These are phyloP conservation scores for Williopsis jadinii DNA, from an alignment of 1,139 yeast genomes.

Conservation along the genomic window DNA sequence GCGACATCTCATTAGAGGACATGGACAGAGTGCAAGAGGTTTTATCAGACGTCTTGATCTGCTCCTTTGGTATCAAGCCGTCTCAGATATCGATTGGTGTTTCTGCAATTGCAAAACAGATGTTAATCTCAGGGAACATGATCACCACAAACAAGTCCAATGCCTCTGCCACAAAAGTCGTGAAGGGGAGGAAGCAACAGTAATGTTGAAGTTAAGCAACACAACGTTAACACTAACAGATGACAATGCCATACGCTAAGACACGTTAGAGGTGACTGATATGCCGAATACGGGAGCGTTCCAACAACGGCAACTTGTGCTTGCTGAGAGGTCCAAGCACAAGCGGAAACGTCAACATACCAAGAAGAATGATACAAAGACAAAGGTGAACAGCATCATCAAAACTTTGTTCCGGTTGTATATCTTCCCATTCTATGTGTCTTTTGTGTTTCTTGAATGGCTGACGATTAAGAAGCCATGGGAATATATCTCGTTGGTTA, in stretches of 20 bases:
- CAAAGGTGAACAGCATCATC: neutral
- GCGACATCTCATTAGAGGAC: neutral
- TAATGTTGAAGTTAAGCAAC: no score
- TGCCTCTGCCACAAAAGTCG: no score
- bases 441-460: constrained; percentile 1
- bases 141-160: no score
- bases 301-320: constrained; percentile 5
- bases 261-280: neutral
- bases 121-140: no score
- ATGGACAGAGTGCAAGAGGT: constrained; percentile 4
- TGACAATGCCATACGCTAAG: no score
- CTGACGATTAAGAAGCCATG: constrained; percentile 3
- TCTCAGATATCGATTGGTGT: no score
- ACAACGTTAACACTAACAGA: no score
- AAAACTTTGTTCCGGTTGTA: constrained; percentile 1
- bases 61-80: constrained; percentile 9
- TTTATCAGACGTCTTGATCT: constrained; percentile 4
- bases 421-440: constrained; percentile 1
- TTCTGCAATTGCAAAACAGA: no score
- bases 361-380: neutral
- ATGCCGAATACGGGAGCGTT: neutral
- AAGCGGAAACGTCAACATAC: neutral
- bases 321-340: constrained; percentile 4
- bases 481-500: neutral
- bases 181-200: no score